Conservation (phyloP, 2,329 filamentous ascomycete genomes). For the Zymoseptoria crescenta region DNA sequence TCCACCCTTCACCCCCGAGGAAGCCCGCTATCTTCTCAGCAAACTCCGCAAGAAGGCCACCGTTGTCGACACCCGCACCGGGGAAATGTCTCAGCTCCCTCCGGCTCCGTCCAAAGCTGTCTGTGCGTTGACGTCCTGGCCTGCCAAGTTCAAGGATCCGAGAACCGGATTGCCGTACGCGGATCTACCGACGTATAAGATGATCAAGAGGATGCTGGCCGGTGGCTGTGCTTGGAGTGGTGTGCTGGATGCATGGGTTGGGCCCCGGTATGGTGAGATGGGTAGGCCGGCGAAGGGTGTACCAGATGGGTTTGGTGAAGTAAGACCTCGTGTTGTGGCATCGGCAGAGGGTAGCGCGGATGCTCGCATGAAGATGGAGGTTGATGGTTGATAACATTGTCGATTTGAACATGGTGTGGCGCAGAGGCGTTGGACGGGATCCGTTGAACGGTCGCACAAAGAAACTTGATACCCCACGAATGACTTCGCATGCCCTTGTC, state of each 20-base stretch:
- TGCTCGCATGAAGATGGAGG: not conserved
- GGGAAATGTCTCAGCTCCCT: conserved; percentile 30
- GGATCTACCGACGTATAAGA: conserved; percentile 70
- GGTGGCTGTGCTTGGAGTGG: conserved; percentile 78
- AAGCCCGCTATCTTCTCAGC: conserved; percentile 43
- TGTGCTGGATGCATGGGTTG: conserved; percentile 76
- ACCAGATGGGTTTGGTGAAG: conserved; percentile 58
- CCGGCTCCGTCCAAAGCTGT: conserved; percentile 33
- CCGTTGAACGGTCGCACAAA: not conserved
- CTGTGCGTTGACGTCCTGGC: conserved; percentile 66
- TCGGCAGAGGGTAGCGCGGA: not conserved
- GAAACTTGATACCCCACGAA: not conserved
- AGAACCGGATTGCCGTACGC: conserved; percentile 74
- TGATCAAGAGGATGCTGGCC: conserved; percentile 65
- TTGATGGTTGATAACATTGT: not conserved
- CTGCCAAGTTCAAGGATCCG: conserved; percentile 77
- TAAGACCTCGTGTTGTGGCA: not conserved
- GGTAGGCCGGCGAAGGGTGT: conserved; percentile 64
- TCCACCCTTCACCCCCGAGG: conserved; percentile 46
- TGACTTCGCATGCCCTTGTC: not conserved
- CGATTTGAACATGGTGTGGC: not conserved
- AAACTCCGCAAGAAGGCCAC: conserved; percentile 35
- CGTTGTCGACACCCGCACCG: conserved; percentile 12
- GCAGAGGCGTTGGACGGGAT: not conserved
- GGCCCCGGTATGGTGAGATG: conserved; percentile 34